These are phyloP conservation scores for Guadua angustifolia DNA, from an alignment of 176 grass and related monocot genomes.

Conservation along the genomic window DNA sequence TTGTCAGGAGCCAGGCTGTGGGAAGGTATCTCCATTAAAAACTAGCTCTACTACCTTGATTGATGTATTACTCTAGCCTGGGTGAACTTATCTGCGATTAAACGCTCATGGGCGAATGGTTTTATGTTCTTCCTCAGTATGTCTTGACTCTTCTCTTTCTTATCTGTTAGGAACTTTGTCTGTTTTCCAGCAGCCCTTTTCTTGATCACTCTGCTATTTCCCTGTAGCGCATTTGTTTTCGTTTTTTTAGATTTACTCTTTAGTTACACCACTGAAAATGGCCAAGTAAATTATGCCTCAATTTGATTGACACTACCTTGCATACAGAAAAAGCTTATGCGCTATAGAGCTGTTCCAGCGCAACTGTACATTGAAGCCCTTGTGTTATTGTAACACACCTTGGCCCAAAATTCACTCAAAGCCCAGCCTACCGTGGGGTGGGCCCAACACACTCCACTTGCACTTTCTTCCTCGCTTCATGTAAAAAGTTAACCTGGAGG, in stretches of 20 bases:
- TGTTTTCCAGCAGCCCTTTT: neutral
- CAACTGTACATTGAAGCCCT: neutral
- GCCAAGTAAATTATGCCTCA: neutral
- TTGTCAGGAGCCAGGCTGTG: constrained; percentile 74
- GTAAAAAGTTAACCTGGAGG: too few relatives aligned
- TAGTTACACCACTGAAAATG: neutral
- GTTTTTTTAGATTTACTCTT: neutral
- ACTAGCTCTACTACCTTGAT: neutral
- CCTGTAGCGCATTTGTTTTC: neutral
- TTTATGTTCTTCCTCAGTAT: too few relatives aligned
- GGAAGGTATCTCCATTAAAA: constrained; percentile 58
- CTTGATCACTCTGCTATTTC: neutral
- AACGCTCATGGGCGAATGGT: neutral
- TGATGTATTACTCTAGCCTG: neutral
- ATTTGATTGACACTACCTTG: neutral
- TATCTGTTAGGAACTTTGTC: neutral
- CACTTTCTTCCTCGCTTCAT: too few relatives aligned
- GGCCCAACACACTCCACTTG: too few relatives aligned
- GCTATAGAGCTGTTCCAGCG: neutral
- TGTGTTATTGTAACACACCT: neutral
- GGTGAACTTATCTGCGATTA: neutral
- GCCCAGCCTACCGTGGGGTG: too few relatives aligned
- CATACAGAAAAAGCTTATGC: neutral
- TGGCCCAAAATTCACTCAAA: too few relatives aligned
- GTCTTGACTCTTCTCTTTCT: neutral